These are phyloP conservation scores for Phellopilus nigrolimitatus DNA, from an alignment of 1,284 basidiomycete species.

Conservation along the genomic window DNA sequence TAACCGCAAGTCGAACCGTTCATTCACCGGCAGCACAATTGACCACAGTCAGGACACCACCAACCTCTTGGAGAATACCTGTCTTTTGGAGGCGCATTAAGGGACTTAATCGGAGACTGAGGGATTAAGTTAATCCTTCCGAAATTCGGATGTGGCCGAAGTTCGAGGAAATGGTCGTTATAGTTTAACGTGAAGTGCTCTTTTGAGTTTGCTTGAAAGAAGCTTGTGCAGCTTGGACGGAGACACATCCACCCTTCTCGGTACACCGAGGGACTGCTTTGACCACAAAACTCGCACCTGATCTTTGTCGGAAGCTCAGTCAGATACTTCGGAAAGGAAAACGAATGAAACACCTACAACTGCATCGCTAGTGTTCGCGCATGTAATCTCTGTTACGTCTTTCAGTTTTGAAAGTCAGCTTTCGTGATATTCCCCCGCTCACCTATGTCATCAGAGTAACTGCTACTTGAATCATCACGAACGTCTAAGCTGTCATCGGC, in stretches of 20 bases:
- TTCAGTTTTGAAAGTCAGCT: too few species aligned
- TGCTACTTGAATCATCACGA: too few species aligned
- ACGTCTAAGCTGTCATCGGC: too few species aligned
- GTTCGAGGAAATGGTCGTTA: slow-evolving; percentile 40
- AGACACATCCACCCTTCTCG: slow-evolving; percentile 57
- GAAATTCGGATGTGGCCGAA: slow-evolving; percentile 26
- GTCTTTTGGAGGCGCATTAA: slow-evolving; percentile 37
- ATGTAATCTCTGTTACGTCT: too few species aligned
- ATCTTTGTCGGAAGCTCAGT: too few species aligned
- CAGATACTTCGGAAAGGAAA: too few species aligned
- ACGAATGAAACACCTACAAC: too few species aligned
- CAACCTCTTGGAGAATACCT: slow-evolving; percentile 60
- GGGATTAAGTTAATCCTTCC: slow-evolving; percentile 31
- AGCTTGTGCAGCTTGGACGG: slow-evolving; percentile 45
- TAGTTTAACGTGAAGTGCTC: slow-evolving; percentile 33
- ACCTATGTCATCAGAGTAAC: too few species aligned
- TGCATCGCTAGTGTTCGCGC: too few species aligned
- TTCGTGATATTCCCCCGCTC: too few species aligned
- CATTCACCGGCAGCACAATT: slow-evolving; percentile 63
- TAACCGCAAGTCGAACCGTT: neutral
- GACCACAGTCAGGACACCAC: slow-evolving; percentile 63
- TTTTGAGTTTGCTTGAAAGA: slow-evolving; percentile 42
- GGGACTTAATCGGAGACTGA: slow-evolving; percentile 29
- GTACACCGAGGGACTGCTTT: slow-evolving; percentile 51
- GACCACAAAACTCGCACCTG: slow-evolving; percentile 29